phyloP scores from a whole-genome alignment of 805 yeast genomes.

The Candida berthetii region DNA sequence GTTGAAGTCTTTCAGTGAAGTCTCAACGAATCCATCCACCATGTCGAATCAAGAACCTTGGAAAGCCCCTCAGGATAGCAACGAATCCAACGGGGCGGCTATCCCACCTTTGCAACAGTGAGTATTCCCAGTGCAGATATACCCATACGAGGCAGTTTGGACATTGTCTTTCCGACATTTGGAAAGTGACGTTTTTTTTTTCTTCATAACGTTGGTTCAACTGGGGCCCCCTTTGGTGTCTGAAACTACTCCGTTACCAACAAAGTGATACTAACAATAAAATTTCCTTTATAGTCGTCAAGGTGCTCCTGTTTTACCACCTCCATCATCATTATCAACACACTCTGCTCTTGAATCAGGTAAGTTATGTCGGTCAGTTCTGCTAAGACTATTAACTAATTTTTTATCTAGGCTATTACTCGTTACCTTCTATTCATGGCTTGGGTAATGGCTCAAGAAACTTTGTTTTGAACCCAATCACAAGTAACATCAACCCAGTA shows the following conservation, averaged over 20 bases:
- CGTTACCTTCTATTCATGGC: conserved; percentile 17
- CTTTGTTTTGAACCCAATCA: conserved; percentile 14
- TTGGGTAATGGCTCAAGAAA: conserved; percentile 9
- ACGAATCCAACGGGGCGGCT: conserved; percentile 19
- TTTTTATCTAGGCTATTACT: conserved; percentile 11
- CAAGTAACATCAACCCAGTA: conserved; percentile 8
- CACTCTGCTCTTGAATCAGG: conserved; percentile 18
- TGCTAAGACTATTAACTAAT: neutral
- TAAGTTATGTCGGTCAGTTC: conserved; percentile 6
- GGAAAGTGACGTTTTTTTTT: too few species aligned
- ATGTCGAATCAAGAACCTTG: conserved; percentile 15
- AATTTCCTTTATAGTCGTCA: conserved; percentile 45
- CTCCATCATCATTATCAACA: conserved; percentile 35
- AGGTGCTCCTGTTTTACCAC: conserved; percentile 52
- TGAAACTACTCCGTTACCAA: too few species aligned
- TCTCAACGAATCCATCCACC: too few species aligned
- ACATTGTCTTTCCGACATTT: too few species aligned
- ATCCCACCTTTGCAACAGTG: conserved; percentile 22
- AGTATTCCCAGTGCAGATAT: conserved; percentile 11
- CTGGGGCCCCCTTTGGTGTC: too few species aligned
- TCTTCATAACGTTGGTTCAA: too few species aligned
- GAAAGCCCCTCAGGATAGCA: conserved; percentile 16
- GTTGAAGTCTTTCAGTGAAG: too few species aligned
- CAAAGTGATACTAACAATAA: too few species aligned
- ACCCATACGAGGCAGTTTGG: too few species aligned